Evolutionary conservation across 768 basidiomycete genomes (phyloP).

Genomic region (Candolleomyces eurysporus): DNA sequence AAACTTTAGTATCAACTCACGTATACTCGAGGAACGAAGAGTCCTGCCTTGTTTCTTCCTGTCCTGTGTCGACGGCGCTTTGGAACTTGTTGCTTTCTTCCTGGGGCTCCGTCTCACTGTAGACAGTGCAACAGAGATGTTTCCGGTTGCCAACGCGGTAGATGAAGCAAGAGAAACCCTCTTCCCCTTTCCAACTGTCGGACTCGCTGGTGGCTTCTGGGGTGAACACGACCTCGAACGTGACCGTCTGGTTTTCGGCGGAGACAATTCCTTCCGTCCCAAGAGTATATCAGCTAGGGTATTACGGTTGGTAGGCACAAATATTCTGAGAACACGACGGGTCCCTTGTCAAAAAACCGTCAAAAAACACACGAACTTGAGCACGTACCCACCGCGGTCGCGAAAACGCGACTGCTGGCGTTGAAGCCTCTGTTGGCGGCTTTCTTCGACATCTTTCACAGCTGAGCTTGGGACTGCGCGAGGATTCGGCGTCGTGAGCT

Average conservation of each 20-base stretch:
- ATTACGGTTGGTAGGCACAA: slow-evolving; percentile 7
- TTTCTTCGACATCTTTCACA: slow-evolving; percentile 47
- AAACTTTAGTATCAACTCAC: no score
- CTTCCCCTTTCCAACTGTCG: slow-evolving; percentile 5
- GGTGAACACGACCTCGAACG: slow-evolving; percentile 5
- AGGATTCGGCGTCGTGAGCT: slow-evolving; percentile 4
- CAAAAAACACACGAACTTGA: background rate
- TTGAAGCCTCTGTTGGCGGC: slow-evolving; percentile 56
- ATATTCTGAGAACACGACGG: slow-evolving; percentile 4
- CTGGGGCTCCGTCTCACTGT: slow-evolving; percentile 6
- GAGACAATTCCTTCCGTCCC: slow-evolving; percentile 4
- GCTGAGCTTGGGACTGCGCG: slow-evolving; percentile 7
- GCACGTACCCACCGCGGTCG: slow-evolving; percentile 62
- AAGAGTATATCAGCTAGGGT: slow-evolving; percentile 8
- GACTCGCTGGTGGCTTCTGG: slow-evolving; percentile 3
- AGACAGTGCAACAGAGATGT: background rate
- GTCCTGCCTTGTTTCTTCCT: background rate
- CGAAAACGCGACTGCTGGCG: slow-evolving; percentile 67
- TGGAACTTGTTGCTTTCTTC: background rate
- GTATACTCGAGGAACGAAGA: no score
- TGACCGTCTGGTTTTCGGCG: slow-evolving; percentile 5
- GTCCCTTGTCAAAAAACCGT: background rate
- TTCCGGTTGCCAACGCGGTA: background rate
- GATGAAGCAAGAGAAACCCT: slow-evolving; percentile 1
- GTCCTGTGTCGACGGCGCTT: background rate